Evolutionary conservation across 1,284 basidiomycete genomes (phyloP), one percentile per base, ranked within the genome.

Genomic region (Apiotrichum sp.): DNA sequence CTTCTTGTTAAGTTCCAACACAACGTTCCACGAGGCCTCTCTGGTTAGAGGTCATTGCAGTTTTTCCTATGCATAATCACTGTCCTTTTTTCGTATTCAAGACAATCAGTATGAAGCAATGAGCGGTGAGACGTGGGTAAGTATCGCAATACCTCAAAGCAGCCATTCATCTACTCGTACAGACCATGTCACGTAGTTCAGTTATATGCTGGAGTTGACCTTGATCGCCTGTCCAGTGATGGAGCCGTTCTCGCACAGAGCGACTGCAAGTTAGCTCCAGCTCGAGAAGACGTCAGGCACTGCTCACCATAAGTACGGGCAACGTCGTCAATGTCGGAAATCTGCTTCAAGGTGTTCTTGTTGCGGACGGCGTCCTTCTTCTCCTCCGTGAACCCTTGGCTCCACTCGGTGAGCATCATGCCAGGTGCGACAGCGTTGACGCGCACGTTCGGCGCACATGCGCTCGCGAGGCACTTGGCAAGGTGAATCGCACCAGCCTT

Each of bases 401-500:
- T 47, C 64, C 64, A 65, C 32, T 65, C 64, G 40, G 64, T 65
- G 36, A 60, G 53, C 45, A 65, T 59, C 32, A 65, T 48, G 35
- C 64, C 64, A 0, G 64, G 60, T 2, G 60, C 53, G 38, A 65
- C 60, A 29, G 52, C 56, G 53, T 65, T 65, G 51, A 64, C 64
- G 47, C 58, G 59, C 10, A 62, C 58, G 36, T 59, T 45, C 9
- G 64, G 64, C 6, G 58, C 60, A 32, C 52, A 59, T 4, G 62
- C 61, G 51, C 61, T 57, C 10, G 64, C 64, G 42, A 65, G 62
- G 6, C 52, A 61, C 36, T 59, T 59, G 8, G 61, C 56, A 32
- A 65, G 60, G 56, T 65, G 64, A 43, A 62, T 59, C 9, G 54
- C 48, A 3, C 56, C 64, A 31, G 64, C 60, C 52, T 65, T 65